A percentile compares a stretch with the other conserved stretches of the same genome.
Conservation (phyloP, 1,139 yeast species). For the Suhomyces choctaworum region DNA sequence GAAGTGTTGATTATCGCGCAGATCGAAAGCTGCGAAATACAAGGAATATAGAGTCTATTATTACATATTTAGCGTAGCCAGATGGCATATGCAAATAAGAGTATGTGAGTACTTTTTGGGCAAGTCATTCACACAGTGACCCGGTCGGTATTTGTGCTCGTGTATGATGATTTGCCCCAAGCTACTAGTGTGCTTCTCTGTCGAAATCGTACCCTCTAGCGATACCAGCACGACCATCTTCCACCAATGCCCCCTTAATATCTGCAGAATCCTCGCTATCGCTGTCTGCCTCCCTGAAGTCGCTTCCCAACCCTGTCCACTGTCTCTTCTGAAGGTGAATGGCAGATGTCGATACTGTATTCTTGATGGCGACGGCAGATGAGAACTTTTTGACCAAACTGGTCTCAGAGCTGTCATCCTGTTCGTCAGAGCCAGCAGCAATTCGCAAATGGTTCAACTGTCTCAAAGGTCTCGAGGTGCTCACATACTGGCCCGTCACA, state of each 20-base stretch:
- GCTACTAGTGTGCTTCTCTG: slow-evolving; percentile 10
- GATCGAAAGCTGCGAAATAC: no score
- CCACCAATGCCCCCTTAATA: slow-evolving; percentile 67
- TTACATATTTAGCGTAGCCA: no score
- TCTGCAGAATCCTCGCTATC: slow-evolving; percentile 43
- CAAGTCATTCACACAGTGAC: no score
- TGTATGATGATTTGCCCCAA: no score
- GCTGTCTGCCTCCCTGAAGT: slow-evolving; percentile 42
- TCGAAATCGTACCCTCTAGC: slow-evolving; percentile 76
- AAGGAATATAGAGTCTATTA: no score
- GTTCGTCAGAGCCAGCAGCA: slow-evolving; percentile 33
- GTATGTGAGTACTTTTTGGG: no score
- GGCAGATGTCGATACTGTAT: slow-evolving; percentile 90
- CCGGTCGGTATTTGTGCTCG: no score
- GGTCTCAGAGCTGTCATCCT: slow-evolving; percentile 17
- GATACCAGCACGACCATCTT: slow-evolving; percentile 81
- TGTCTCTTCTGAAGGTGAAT: slow-evolving; percentile 64
- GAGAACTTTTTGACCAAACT: slow-evolving; percentile 59
- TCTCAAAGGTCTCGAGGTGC: slow-evolving; percentile 73
- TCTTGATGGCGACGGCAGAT: slow-evolving; percentile 61
- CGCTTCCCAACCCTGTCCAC: slow-evolving; percentile 95
- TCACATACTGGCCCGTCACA: slow-evolving; percentile 75
- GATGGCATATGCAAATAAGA: no score
- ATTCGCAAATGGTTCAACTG: slow-evolving; percentile 65
- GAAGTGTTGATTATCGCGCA: no score